phyloP scores from a whole-genome alignment of 2,329 filamentous ascomycete genomes.

The Scorias spongiosa region DNA sequence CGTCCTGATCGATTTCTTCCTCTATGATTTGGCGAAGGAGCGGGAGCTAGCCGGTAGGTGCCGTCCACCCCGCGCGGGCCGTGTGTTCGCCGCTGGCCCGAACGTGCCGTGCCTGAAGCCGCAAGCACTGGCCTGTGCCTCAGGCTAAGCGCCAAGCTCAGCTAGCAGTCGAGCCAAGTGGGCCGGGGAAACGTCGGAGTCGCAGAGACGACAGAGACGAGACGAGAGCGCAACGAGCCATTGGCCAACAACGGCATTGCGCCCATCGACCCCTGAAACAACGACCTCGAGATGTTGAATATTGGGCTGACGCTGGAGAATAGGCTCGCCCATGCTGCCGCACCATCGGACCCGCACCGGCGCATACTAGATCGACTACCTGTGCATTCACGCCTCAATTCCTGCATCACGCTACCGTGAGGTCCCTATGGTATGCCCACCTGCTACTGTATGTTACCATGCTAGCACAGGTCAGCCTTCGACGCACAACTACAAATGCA shows the following conservation, averaged over 20 bases:
- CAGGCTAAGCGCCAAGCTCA: neutral
- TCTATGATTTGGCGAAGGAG: constrained; percentile 90
- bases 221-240: too few species aligned
- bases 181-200: too few species aligned
- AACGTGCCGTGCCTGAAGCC: too few species aligned
- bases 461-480: too few species aligned
- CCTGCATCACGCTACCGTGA: neutral
- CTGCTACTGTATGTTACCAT: neutral
- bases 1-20: constrained; percentile 89
- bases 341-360: neutral
- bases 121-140: neutral
- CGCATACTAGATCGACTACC: neutral
- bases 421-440: neutral
- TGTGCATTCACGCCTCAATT: neutral
- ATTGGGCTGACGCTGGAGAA: neutral
- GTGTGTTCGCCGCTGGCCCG: too few species aligned
- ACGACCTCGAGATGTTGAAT: neutral
- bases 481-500: too few species aligned
- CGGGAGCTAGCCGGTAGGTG: constrained; percentile 41
- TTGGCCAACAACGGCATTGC: too few species aligned
- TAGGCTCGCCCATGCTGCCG: neutral
- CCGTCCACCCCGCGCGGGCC: too few species aligned
- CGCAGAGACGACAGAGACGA: too few species aligned
- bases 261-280: neutral
- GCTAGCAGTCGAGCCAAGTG: neutral